Conservation (phyloP, 208 protist species). For the Crithidia sp. region DNA sequence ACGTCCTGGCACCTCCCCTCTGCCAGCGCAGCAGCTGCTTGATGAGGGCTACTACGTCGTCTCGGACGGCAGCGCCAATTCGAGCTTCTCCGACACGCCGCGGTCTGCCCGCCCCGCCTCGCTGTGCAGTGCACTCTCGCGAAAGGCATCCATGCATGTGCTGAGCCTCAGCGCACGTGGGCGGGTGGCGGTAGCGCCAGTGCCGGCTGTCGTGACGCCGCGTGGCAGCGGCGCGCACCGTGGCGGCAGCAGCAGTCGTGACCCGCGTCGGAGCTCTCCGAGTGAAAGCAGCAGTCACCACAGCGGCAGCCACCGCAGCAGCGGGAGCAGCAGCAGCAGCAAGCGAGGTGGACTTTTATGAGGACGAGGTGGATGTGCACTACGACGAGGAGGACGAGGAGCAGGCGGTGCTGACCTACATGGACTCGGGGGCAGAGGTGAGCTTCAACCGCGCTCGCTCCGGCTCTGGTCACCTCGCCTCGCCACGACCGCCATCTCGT, state of each 20-base stretch:
- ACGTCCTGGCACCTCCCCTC: not conserved
- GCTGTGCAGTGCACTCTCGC: slow-evolving; percentile 8
- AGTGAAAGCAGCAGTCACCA: not conserved
- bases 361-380: slow-evolving; percentile 19
- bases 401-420: slow-evolving; percentile 64
- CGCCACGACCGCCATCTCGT: not conserved
- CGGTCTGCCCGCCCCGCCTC: slow-evolving; percentile 26
- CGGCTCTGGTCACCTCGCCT: slow-evolving; percentile 5
- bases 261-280: not conserved
- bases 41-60: slow-evolving; percentile 35
- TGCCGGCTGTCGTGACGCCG: not conserved
- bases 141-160: slow-evolving; percentile 1
- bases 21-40: slow-evolving; percentile 24
- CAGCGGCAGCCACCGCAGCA: not conserved
- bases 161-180: slow-evolving; percentile 20
- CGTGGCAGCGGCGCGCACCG: not conserved
- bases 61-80: slow-evolving; percentile 48
- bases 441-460: slow-evolving; percentile 4
- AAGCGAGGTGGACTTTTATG: not conserved
- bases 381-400: slow-evolving; percentile 72
- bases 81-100: slow-evolving; percentile 56
- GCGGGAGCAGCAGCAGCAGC: slow-evolving; percentile 1
- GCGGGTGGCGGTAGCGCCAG: not conserved
- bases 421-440: slow-evolving; percentile 29
- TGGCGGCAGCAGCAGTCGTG: not conserved